A percentile compares a stretch with the other conserved stretches of the same genome.
These are phyloP conservation scores for Raffaelea deltoideospora DNA, from an alignment of 2,329 filamentous ascomycete species.

Conservation along the genomic window DNA sequence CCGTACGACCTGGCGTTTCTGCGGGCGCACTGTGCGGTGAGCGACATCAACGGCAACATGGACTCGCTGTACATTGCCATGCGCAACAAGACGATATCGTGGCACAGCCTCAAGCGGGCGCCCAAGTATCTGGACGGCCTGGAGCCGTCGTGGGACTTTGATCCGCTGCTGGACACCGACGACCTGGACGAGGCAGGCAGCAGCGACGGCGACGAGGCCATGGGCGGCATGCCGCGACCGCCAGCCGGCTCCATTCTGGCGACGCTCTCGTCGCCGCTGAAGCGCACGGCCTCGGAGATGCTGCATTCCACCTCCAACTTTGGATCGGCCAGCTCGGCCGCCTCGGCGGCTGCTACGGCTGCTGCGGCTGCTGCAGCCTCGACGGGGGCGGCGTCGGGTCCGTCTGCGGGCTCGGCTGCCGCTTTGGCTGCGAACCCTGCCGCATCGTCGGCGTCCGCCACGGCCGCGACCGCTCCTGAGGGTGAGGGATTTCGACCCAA, in stretches of 20 bases:
- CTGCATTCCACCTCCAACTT: conserved; percentile 32
- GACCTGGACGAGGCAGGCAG: conserved; percentile 16
- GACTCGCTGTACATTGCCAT: conserved; percentile 46
- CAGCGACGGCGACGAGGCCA: conserved; percentile 8
- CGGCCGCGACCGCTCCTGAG: conserved; percentile 10
- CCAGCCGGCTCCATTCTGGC: conserved; percentile 32
- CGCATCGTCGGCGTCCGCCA: conserved; percentile 4
- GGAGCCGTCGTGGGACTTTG: conserved; percentile 38
- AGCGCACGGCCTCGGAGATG: conserved; percentile 37
- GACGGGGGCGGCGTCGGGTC: conserved; percentile 12
- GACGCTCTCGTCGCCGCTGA: conserved; percentile 25
- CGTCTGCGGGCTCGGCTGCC: conserved; percentile 12
- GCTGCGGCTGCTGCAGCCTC: conserved; percentile 2
- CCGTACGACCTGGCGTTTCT: conserved; percentile 37
- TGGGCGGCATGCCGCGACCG: conserved; percentile 13
- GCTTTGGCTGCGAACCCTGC: conserved; percentile 4
- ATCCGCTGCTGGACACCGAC: conserved; percentile 31
- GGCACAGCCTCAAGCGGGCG: conserved; percentile 33
- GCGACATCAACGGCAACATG: conserved; percentile 36
- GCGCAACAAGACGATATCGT: conserved; percentile 37
- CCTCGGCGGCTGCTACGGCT: conserved; percentile 9
- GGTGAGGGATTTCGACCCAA: conserved; percentile 15
- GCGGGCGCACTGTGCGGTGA: conserved; percentile 37
- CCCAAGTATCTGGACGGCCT: conserved; percentile 35
- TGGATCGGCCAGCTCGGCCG: conserved; percentile 16